Evolutionary conservation across 2,329 filamentous ascomycete species (phyloP).

Genomic region (Podosphaera xanthii): DNA sequence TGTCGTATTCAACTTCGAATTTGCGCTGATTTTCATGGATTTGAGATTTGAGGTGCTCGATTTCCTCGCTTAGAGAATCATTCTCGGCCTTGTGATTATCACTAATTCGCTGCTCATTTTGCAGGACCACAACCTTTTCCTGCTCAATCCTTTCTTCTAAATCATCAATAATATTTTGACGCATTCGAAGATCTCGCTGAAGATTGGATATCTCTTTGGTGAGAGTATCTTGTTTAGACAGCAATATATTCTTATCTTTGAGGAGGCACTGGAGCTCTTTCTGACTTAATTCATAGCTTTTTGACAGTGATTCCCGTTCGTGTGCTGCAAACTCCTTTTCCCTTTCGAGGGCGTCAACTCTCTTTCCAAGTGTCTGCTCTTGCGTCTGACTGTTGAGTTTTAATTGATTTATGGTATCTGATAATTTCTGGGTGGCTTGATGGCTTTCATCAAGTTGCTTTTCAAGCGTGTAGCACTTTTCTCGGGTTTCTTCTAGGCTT

Average conservation of each 20-base stretch:
- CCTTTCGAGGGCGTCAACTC: constrained; percentile 20
- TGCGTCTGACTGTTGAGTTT: constrained; percentile 12
- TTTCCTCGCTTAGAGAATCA: constrained; percentile 26
- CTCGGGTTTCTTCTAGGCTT: constrained; percentile 32
- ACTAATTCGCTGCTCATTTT: constrained; percentile 36
- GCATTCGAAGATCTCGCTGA: constrained; percentile 35
- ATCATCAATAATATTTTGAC: constrained; percentile 21
- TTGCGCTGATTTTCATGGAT: constrained; percentile 44
- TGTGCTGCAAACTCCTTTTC: constrained; percentile 18
- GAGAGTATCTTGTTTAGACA: constrained; percentile 44
- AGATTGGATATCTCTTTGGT: constrained; percentile 42
- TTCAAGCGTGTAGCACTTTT: constrained; percentile 21
- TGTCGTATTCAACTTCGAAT: constrained; percentile 47
- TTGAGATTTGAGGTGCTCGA: constrained; percentile 33
- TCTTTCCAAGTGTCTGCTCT: constrained; percentile 18
- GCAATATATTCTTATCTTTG: constrained; percentile 47
- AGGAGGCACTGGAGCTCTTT: constrained; percentile 33
- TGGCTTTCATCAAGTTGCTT: constrained; percentile 22
- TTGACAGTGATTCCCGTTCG: constrained; percentile 6
- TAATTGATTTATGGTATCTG: constrained; percentile 20
- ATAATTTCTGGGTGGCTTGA: constrained; percentile 18
- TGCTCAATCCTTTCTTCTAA: constrained; percentile 26
- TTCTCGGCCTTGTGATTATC: constrained; percentile 30
- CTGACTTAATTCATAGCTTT: constrained; percentile 28
- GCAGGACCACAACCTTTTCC: constrained; percentile 17